Percentiles rank a stretch among this genome's conserved stretches.
Evolutionary conservation across 75 land plant genomes (phyloP).

Genomic region (Isoetes taiwanensis): DNA sequence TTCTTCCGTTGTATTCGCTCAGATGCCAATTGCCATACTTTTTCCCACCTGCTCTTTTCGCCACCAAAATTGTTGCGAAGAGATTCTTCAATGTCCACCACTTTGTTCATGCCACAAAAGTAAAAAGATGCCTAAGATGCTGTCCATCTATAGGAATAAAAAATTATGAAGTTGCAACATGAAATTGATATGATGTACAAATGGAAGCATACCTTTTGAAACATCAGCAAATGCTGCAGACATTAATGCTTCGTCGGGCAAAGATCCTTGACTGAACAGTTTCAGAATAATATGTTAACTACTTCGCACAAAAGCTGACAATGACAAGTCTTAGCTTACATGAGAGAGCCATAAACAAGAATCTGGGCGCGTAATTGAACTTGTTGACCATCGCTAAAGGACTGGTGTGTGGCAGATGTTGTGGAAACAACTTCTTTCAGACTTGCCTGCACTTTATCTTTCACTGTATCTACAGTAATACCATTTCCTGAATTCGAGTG

Average conservation of each 20-base stretch:
- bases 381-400: conserved; percentile 75
- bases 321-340: conserved; percentile 33
- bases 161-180: not conserved
- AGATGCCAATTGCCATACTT: conserved; percentile 37
- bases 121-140: not conserved
- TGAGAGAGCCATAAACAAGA: conserved; percentile 84
- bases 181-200: not conserved
- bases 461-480: too few relatives aligned
- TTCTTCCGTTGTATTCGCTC: conserved; percentile 36
- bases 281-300: not conserved
- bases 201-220: conserved; percentile 12
- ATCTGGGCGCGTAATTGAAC: conserved; percentile 86
- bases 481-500: too few relatives aligned
- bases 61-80: conserved; percentile 23
- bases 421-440: too few relatives aligned
- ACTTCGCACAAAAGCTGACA: not conserved
- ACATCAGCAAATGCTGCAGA: conserved; percentile 57
- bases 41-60: conserved; percentile 48
- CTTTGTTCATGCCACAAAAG: not conserved
- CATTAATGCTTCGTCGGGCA: conserved; percentile 76
- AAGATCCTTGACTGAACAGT: conserved; percentile 60
- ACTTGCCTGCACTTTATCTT: too few relatives aligned
- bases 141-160: not conserved
- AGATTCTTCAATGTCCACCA: not conserved
- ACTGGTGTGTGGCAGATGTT: too few relatives aligned